Conservation (phyloP, 2,329 filamentous ascomycete genomes). For the Xylariaceae sp. region DNA sequence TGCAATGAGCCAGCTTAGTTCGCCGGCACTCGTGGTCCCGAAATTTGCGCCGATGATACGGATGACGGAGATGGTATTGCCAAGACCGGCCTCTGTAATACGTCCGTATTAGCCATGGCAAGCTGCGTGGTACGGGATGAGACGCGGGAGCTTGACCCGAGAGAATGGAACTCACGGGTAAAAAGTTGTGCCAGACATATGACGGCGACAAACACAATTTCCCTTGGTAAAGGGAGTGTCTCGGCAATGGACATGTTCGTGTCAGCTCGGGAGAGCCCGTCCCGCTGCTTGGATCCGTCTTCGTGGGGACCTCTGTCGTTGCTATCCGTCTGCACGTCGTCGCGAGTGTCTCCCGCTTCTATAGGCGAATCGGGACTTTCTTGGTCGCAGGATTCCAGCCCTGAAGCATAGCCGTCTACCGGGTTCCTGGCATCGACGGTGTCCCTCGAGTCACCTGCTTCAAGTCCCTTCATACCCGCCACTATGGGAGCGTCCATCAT, state of each 20-base stretch:
- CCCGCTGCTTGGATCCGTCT: too few species aligned
- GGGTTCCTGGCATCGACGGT: too few species aligned
- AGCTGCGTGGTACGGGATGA: not conserved
- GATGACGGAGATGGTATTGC: conserved; percentile 33
- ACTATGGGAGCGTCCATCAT: too few species aligned
- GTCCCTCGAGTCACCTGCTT: too few species aligned
- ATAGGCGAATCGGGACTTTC: too few species aligned
- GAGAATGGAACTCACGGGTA: conserved; percentile 13
- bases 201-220: conserved; percentile 15
- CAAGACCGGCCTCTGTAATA: conserved; percentile 27
- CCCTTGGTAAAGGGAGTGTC: conserved; percentile 12
- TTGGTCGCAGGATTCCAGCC: too few species aligned
- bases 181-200: conserved; percentile 18
- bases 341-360: too few species aligned
- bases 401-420: too few species aligned
- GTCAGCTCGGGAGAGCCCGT: too few species aligned
- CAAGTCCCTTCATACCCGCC: too few species aligned
- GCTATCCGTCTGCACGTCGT: too few species aligned
- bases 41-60: conserved; percentile 41
- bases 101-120: not conserved
- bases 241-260: conserved; percentile 10
- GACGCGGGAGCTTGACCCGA: not conserved
- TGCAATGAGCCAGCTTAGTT: conserved; percentile 41
- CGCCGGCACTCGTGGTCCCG: conserved; percentile 30
- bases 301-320: too few species aligned